A percentile compares a stretch with the other conserved stretches of the same genome.
phyloP scores from a whole-genome alignment of 2,329 filamentous ascomycete species.

The Claviceps sp. region DNA sequence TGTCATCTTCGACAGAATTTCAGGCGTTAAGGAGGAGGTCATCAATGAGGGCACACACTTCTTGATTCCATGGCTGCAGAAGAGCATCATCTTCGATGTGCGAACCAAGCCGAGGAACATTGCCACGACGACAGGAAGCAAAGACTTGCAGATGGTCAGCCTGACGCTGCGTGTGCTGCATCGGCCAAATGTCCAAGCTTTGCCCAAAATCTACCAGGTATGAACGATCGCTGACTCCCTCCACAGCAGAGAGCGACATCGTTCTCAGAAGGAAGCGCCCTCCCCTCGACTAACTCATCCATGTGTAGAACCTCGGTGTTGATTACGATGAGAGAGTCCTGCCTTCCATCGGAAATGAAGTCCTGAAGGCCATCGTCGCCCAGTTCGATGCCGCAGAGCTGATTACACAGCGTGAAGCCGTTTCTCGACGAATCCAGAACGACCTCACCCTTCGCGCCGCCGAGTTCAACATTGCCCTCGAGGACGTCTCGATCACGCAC shows the following conservation, averaged over 20 bases:
- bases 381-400: constrained; percentile 98
- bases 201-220: constrained; percentile 99
- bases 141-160: constrained; percentile 99
- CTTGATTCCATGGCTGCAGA: constrained; percentile 88
- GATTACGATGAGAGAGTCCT: constrained; percentile 98
- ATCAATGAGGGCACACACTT: constrained; percentile 96
- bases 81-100: constrained; percentile 90
- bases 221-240: not conserved
- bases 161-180: constrained; percentile 92
- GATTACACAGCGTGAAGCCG: constrained; percentile 96
- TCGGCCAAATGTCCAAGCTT: constrained; percentile 77
- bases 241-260: not conserved
- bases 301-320: constrained; percentile 71
- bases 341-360: constrained; percentile 97
- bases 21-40: constrained; percentile 85
- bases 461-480: constrained; percentile 98
- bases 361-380: constrained; percentile 94
- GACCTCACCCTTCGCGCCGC: constrained; percentile 85
- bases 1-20: constrained; percentile 92
- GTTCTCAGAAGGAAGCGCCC: not conserved
- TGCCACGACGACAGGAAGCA: constrained; percentile 91
- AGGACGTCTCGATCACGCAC: constrained; percentile 98
- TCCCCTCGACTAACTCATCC: not conserved
- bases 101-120: constrained; percentile 96
- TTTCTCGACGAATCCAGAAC: constrained; percentile 82